Evolutionary conservation across 192 early-diverging fungal genomes (phyloP).

Genomic region (Backusella circina): DNA sequence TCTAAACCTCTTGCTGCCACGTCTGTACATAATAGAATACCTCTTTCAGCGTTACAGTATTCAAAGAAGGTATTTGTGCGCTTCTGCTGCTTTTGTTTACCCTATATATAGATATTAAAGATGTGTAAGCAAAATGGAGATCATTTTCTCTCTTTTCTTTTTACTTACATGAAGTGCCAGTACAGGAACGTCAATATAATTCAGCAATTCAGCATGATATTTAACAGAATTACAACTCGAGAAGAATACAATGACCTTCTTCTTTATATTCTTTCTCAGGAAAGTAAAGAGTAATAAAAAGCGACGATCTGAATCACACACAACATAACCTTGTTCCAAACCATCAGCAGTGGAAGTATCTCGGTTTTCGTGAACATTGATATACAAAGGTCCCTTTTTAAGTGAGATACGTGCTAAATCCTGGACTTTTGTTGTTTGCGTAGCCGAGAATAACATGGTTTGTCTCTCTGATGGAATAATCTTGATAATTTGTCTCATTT

Average conservation of each 20-base stretch:
- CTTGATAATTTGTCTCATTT: constrained; percentile 97
- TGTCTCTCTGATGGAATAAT: constrained; percentile 92
- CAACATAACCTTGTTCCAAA: constrained; percentile 97
- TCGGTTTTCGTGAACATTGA: constrained; percentile 98
- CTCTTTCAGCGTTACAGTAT: constrained; percentile 93
- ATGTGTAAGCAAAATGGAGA: background rate
- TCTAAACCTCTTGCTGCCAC: constrained; percentile 97
- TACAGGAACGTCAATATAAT: constrained; percentile 99
- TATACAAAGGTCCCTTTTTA: constrained; percentile 94
- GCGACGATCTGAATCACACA: constrained; percentile 87
- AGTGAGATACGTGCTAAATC: constrained; percentile 97
- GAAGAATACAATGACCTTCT: constrained; percentile 98
- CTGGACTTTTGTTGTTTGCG: constrained; percentile 97
- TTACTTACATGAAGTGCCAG: constrained; percentile 86
- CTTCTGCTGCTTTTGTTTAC: constrained; percentile 96
- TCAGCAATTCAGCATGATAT: constrained; percentile 95
- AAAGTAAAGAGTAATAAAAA: constrained; percentile 98
- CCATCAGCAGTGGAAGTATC: constrained; percentile 94
- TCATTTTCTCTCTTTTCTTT: background rate
- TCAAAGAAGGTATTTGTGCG: constrained; percentile 99
- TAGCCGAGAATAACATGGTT: constrained; percentile 98
- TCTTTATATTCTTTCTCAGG: constrained; percentile 94
- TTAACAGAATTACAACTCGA: constrained; percentile 97
- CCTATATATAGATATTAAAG: constrained; percentile 39
- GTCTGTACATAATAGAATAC: constrained; percentile 94